A percentile compares a stretch with the other conserved stretches of the same genome.
These are phyloP conservation scores for Primulina eburnea DNA, from an alignment of 257 asterid species.

Conservation along the genomic window DNA sequence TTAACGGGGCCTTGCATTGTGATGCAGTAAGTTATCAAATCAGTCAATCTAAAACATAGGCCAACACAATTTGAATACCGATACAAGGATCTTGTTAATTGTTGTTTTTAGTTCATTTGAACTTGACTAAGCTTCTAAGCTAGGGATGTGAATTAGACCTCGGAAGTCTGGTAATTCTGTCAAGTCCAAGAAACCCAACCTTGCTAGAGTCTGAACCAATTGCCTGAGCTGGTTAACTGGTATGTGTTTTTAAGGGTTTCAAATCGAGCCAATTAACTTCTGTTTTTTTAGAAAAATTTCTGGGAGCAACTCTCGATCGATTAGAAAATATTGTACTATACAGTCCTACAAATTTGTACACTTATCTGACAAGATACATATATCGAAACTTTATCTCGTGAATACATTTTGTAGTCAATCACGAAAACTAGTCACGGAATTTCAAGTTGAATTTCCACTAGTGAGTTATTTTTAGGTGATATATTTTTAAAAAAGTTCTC, in stretches of 20 bases:
- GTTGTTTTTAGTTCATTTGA: conserved; percentile 1
- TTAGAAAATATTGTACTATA: too few species aligned
- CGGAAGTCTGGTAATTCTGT: too few species aligned
- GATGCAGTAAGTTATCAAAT: not conserved
- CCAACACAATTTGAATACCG: not conserved
- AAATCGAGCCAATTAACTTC: too few species aligned
- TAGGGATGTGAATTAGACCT: too few species aligned
- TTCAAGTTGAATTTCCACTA: not conserved
- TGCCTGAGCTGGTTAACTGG: too few species aligned
- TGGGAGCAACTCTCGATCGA: too few species aligned
- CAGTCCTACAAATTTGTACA: too few species aligned
- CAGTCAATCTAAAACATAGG: not conserved
- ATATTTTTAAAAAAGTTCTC: too few species aligned
- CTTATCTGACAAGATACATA: not conserved
- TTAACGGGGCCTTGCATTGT: not conserved
- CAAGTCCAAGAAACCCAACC: too few species aligned
- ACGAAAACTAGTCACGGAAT: not conserved
- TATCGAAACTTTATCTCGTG: not conserved
- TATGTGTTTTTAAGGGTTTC: too few species aligned
- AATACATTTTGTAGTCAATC: not conserved
- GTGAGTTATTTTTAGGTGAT: not conserved
- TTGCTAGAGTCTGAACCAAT: too few species aligned
- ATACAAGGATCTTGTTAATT: not conserved
- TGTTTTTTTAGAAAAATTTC: too few species aligned
- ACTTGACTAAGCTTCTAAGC: not conserved